Conservation (phyloP, 2,329 filamentous ascomycete species). For the Sporothrix humicola region DNA sequence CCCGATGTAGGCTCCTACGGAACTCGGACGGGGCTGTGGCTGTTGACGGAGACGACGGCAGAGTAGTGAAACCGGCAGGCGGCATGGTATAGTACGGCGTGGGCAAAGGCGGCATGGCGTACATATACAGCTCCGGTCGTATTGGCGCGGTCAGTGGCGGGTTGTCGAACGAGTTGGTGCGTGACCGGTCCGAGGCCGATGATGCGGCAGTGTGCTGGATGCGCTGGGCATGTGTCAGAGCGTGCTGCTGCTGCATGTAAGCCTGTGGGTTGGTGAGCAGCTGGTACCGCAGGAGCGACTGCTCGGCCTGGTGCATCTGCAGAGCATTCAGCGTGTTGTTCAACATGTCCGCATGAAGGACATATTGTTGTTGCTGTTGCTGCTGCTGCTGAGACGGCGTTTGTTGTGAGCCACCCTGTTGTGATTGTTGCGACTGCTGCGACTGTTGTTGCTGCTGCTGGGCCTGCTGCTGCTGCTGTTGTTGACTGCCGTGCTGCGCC, state of each 20-base stretch:
- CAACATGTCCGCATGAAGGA: constrained; percentile 43
- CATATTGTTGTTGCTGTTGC: constrained; percentile 47
- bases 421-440: constrained; percentile 47
- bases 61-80: constrained; percentile 53
- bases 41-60: constrained; percentile 62
- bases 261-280: constrained; percentile 55
- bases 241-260: constrained; percentile 51
- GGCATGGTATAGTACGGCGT: constrained; percentile 52
- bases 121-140: constrained; percentile 62
- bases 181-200: constrained; percentile 55
- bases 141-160: constrained; percentile 64
- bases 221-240: constrained; percentile 52
- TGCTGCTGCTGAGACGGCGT: constrained; percentile 41
- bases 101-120: constrained; percentile 51
- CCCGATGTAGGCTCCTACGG: constrained; percentile 63
- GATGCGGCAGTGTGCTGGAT: constrained; percentile 48
- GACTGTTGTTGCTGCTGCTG: constrained; percentile 48
- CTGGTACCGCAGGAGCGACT: constrained; percentile 48
- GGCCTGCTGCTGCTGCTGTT: constrained; percentile 51
- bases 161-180: constrained; percentile 68
- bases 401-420: constrained; percentile 50
- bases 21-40: constrained; percentile 55
- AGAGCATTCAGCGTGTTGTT: constrained; percentile 41
- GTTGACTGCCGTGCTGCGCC: constrained; percentile 43
- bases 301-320: constrained; percentile 53